Percentiles rank a stretch among this genome's conserved stretches.
These are phyloP conservation scores for Ceratobasidium sp. DNA, from an alignment of 1,284 basidiomycete species.

Conservation along the genomic window DNA sequence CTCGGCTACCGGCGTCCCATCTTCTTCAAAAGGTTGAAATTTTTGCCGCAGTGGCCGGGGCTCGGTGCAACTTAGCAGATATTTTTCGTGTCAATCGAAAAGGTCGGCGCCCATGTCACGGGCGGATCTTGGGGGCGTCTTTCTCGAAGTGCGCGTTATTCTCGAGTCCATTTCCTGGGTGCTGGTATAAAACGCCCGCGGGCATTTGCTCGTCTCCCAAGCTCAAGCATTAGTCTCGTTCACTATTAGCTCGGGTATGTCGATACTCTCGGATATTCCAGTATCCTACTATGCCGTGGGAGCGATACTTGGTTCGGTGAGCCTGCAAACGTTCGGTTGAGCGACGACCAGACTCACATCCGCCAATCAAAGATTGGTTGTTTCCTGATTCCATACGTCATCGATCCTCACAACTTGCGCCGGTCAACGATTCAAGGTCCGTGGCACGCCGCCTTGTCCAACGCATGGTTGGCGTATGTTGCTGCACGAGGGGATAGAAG, in stretches of 20 bases:
- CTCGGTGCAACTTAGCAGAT: conserved; percentile 21
- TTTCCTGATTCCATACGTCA: conserved; percentile 14
- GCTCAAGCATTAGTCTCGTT: not conserved
- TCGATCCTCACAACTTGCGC: conserved; percentile 3
- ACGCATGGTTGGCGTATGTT: conserved; percentile 79
- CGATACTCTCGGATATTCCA: not conserved
- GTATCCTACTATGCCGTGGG: not conserved
- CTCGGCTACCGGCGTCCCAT: not conserved
- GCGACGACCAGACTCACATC: not conserved
- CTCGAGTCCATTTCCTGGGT: not conserved
- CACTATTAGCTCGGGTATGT: not conserved
- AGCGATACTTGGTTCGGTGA: not conserved
- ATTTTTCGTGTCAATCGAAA: conserved; percentile 23
- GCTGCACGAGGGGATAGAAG: conserved; percentile 78
- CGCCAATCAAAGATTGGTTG: not conserved
- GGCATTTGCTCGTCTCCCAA: not conserved
- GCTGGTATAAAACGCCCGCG: conserved; percentile 1
- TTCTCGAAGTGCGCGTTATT: no score
- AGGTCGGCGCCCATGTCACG: conserved; percentile 10
- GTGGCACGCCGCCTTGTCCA: conserved; percentile 75
- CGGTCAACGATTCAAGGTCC: conserved; percentile 72
- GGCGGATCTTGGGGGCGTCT: conserved; percentile 25
- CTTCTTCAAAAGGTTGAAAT: no score
- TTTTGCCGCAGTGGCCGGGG: no score
- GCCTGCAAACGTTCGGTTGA: not conserved